Conservation (phyloP, 179 eudicot genomes). For the Nepenthes alata region DNA sequence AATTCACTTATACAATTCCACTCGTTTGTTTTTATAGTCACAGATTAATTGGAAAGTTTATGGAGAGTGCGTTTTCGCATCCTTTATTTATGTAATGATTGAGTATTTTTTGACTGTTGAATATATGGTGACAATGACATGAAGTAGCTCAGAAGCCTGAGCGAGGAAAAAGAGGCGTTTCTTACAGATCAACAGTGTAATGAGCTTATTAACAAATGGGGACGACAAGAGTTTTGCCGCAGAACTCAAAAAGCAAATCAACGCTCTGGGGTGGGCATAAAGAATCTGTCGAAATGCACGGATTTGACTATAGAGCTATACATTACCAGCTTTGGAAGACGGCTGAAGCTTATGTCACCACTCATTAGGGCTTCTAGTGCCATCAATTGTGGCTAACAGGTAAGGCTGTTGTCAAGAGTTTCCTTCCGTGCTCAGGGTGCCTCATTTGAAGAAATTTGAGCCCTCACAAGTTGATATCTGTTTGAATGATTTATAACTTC, state of each 20-base stretch:
- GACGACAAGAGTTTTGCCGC: not conserved
- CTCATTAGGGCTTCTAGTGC: not conserved
- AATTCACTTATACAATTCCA: not conserved
- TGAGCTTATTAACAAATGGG: constrained; percentile 1
- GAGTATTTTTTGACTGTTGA: not conserved
- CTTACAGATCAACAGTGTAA: constrained; percentile 36
- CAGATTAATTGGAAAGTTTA: no score
- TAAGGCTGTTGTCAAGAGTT: no score
- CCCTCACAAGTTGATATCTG: no score
- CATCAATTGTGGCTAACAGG: not conserved
- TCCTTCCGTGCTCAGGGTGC: no score
- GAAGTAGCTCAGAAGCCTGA: constrained; percentile 43
- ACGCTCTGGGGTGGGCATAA: not conserved
- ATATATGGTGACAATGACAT: constrained; percentile 51
- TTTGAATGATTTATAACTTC: no score
- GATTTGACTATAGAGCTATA: no score
- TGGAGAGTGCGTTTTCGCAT: not conserved
- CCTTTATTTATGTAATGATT: constrained; percentile 1
- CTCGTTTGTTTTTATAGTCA: not conserved
- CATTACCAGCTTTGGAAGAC: no score
- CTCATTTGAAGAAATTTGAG: no score
- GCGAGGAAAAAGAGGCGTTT: constrained; percentile 40
- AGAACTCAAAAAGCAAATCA: constrained; percentile 53
- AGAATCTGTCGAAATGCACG: no score
- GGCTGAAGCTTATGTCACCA: no score